phyloP scores from a whole-genome alignment of 345 rosid genomes.

The Euphorbia pulcherrima region DNA sequence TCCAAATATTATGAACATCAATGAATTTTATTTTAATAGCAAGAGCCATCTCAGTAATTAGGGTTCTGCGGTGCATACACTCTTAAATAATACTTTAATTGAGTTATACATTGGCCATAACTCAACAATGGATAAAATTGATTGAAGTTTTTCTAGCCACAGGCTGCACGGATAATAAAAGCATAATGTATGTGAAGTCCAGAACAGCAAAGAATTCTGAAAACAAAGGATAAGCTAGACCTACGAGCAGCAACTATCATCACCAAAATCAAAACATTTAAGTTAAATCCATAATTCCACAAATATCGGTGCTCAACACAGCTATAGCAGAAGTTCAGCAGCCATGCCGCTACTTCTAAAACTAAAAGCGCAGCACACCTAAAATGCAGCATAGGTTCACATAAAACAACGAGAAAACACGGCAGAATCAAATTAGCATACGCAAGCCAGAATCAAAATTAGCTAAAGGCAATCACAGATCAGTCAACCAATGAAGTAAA shows the following conservation, averaged over 20 bases:
- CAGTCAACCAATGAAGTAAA: constrained; percentile 29
- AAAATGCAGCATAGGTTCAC: neutral
- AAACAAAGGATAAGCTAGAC: neutral
- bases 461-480: constrained; percentile 31
- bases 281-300: neutral
- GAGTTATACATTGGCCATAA: neutral
- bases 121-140: neutral
- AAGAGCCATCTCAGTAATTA: neutral
- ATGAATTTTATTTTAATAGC: neutral
- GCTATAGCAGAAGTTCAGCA: neutral
- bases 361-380: neutral
- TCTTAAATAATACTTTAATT: neutral
- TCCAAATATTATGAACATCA: neutral
- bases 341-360: neutral
- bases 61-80: neutral
- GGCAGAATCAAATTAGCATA: neutral
- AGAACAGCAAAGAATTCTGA: no score
- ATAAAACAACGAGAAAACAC: constrained; percentile 1
- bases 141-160: neutral
- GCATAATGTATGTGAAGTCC: neutral
- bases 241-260: neutral
- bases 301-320: neutral
- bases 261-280: neutral
- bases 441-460: neutral
- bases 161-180: neutral